Conservation (phyloP, 306 rosid genomes). For the Prunus kanzakura region DNA sequence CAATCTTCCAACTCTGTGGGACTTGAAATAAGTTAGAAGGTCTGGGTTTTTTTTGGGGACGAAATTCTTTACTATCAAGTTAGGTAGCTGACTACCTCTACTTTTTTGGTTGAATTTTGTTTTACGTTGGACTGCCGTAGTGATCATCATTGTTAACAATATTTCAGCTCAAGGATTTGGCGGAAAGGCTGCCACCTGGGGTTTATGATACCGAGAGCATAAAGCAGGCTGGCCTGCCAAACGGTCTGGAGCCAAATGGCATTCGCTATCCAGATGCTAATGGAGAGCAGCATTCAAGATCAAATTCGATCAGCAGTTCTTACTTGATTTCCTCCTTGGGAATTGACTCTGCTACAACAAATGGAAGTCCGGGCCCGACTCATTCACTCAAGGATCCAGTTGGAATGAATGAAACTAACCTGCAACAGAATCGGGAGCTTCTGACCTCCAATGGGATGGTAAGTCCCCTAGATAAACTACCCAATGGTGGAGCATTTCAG, state of each 20-base stretch:
- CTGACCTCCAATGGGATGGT: constrained; percentile 42
- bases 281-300: constrained; percentile 53
- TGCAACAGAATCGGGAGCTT: constrained; percentile 34
- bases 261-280: constrained; percentile 42
- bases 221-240: constrained; percentile 50
- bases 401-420: constrained; percentile 43
- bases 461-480: constrained; percentile 36
- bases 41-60: background rate
- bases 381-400: constrained; percentile 39
- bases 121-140: background rate
- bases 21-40: background rate
- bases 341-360: constrained; percentile 45
- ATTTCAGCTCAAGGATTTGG: constrained; percentile 84
- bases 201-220: constrained; percentile 61
- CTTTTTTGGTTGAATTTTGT: background rate
- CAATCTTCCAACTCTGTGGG: background rate
- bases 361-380: constrained; percentile 32
- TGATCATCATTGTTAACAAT: constrained; percentile 26
- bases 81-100: background rate
- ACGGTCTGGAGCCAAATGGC: constrained; percentile 67
- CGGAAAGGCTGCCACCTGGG: constrained; percentile 91
- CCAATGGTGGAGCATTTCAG: constrained; percentile 48
- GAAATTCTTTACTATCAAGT: background rate
- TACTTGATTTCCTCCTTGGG: constrained; percentile 55
- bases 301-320: constrained; percentile 64